These are phyloP conservation scores for Wickerhamomyces rabaulensis DNA, from an alignment of 805 yeast genomes.

Conservation along the genomic window DNA sequence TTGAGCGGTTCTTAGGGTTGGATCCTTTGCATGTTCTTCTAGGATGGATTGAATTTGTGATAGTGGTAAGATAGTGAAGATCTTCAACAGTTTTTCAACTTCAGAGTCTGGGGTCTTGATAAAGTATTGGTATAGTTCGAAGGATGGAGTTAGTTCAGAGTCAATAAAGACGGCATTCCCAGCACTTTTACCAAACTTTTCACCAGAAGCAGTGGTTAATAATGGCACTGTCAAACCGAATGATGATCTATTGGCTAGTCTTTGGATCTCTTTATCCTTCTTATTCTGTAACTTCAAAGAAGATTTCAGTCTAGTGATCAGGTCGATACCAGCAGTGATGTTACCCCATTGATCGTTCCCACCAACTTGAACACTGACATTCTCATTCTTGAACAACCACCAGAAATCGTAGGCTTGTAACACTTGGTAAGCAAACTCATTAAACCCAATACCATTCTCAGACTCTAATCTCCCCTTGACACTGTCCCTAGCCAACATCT, in stretches of 20 bases:
- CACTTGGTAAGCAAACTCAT: conserved; percentile 90
- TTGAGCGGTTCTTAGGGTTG: conserved; percentile 71
- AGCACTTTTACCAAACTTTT: conserved; percentile 93
- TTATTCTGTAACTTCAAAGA: conserved; percentile 11
- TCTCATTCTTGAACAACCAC: conserved; percentile 56
- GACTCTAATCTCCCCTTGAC: conserved; percentile 68
- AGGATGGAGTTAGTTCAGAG: conserved; percentile 67
- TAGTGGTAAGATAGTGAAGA: conserved; percentile 75
- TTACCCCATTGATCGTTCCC: conserved; percentile 99
- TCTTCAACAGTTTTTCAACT: conserved; percentile 60
- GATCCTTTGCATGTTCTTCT: conserved; percentile 46
- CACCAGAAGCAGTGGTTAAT: conserved; percentile 82
- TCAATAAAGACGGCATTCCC: conserved; percentile 94
- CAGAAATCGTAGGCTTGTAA: conserved; percentile 93
- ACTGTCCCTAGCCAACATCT: conserved; percentile 87
- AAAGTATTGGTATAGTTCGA: conserved; percentile 80
- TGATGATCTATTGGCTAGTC: conserved; percentile 25
- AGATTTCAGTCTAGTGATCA: conserved; percentile 56
- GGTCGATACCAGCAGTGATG: conserved; percentile 91
- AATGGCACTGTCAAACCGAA: conserved; percentile 89
- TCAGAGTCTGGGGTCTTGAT: conserved; percentile 75
- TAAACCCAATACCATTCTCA: conserved; percentile 80
- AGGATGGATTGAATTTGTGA: conserved; percentile 51
- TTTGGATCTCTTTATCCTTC: conserved; percentile 18
- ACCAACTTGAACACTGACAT: conserved; percentile 78